Evolutionary conservation across 306 rosid genomes (phyloP), one percentile per base, ranked within the genome.

Genomic region (Lupinus albus): DNA sequence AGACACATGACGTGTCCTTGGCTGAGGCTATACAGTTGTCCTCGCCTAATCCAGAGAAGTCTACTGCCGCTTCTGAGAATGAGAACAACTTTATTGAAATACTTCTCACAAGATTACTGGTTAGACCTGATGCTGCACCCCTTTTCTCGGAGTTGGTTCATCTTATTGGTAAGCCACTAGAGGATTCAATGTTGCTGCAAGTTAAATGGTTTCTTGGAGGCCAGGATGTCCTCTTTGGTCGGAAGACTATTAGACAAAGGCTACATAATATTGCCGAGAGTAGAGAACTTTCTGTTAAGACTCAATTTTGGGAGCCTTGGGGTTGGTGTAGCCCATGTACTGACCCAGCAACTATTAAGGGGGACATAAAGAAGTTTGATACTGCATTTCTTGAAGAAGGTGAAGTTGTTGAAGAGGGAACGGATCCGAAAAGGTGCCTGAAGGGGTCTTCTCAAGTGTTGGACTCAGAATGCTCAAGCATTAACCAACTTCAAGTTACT

Each of bases 61-160:
- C 72, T 68, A 76, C 86, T 51, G 76, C 88, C 67, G 98, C 87
- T 75, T 90, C 99, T 39, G 99, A 93, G 46, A 89, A 90, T 50
- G 97, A 93, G 89, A 90, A 84, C 66, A 79, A 90, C 83, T 93
- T 93, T 64, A 86, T 93, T 69, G 77, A 81, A 71, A 93, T 93
- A 70, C 86, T 93, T 67, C 90, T 93, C 64, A 85, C 97, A 21
- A 89, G 99, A 80, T 85, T 93, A 74, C 80, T 93, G 77, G 97
- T 85, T 71, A 82, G 98, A 75, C 99, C 99, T 80, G 99, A 93
- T 90, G 99, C 99, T 36, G 97, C 97, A 6, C 73, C 99, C 68
- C 97, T 89, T 66, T 93, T 84, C 54, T 79, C 99, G 0, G 97
- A 89, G 78, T 87, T 93, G 77, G 83, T 90, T 80, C 96, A 93